These are phyloP conservation scores for Kodamaea derodonti DNA, from an alignment of 1,139 yeast genomes.

Conservation along the genomic window DNA sequence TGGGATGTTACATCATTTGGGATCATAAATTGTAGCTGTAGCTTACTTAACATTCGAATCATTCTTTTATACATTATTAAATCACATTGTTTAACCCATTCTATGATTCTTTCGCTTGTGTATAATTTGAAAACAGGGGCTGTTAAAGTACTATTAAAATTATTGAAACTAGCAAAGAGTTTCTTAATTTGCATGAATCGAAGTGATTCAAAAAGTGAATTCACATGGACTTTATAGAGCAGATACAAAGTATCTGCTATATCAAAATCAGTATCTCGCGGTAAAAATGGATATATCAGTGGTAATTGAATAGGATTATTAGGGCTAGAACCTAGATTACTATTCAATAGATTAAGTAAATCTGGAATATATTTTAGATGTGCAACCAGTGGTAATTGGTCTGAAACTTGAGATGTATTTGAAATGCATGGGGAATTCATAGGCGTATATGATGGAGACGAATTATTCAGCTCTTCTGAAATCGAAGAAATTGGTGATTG, in stretches of 20 bases:
- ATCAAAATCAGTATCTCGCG: slow-evolving; percentile 51
- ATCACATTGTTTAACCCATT: slow-evolving; percentile 71
- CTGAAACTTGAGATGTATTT: slow-evolving; percentile 12
- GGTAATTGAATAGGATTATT: slow-evolving; percentile 44
- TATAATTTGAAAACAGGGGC: slow-evolving; percentile 63
- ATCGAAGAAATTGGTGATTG: slow-evolving; percentile 22
- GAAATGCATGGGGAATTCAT: slow-evolving; percentile 16
- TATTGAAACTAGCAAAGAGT: slow-evolving; percentile 49
- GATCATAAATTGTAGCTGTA: slow-evolving; percentile 55
- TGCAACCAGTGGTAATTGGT: slow-evolving; percentile 17
- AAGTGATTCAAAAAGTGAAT: slow-evolving; percentile 58
- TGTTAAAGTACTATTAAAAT: slow-evolving; percentile 60
- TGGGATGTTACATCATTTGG: slow-evolving; percentile 54
- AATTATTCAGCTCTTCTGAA: slow-evolving; percentile 14
- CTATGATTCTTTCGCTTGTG: slow-evolving; percentile 43
- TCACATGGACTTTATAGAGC: slow-evolving; percentile 61
- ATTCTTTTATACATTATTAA: slow-evolving; percentile 55
- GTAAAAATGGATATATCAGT: slow-evolving; percentile 47
- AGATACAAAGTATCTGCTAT: slow-evolving; percentile 59
- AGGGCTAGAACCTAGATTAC: slow-evolving; percentile 15
- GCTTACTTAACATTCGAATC: slow-evolving; percentile 61
- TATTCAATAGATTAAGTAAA: slow-evolving; percentile 28
- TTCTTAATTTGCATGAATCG: slow-evolving; percentile 66
- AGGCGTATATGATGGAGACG: slow-evolving; percentile 16
- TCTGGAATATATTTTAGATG: slow-evolving; percentile 36